Percentiles rank a stretch among this genome's conserved stretches.
Evolutionary conservation across 768 basidiomycete genomes (phyloP).

Genomic region (Galerina marginata): DNA sequence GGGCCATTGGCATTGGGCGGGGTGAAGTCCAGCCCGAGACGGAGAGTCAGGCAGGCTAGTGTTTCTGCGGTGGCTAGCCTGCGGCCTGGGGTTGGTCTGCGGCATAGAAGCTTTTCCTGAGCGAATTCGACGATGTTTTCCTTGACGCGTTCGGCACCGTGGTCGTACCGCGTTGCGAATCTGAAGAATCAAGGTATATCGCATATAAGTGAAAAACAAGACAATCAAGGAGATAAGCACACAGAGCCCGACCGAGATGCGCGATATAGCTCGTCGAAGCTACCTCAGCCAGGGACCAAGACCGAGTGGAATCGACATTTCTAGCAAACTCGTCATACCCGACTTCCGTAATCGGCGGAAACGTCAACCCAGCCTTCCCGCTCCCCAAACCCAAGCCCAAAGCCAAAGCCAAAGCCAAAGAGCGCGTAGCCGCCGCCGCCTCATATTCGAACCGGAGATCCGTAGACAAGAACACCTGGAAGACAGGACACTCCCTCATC

Average conservation of each 20-base stretch:
- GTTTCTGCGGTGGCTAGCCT: background rate
- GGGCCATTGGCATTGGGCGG: background rate
- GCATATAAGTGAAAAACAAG: background rate
- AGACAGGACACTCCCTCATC: conserved; percentile 16
- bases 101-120: background rate
- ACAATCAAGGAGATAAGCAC: conserved; percentile 7
- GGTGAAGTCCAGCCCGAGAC: background rate
- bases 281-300: conserved; percentile 16
- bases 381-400: too few species aligned
- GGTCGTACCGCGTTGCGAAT: background rate
- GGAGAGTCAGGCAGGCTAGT: background rate
- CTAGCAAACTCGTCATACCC: conserved; percentile 31
- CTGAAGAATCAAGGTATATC: background rate
- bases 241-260: conserved; percentile 31
- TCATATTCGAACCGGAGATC: background rate
- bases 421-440: too few species aligned
- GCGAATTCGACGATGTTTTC: background rate
- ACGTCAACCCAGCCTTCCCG: background rate
- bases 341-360: conserved; percentile 24
- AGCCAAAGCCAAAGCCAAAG: background rate
- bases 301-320: background rate
- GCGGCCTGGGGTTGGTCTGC: background rate
- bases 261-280: conserved; percentile 23
- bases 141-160: background rate
- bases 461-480: conserved; percentile 29